phyloP scores from a whole-genome alignment of 345 rosid genomes.

The Gossypium herbaceum region DNA sequence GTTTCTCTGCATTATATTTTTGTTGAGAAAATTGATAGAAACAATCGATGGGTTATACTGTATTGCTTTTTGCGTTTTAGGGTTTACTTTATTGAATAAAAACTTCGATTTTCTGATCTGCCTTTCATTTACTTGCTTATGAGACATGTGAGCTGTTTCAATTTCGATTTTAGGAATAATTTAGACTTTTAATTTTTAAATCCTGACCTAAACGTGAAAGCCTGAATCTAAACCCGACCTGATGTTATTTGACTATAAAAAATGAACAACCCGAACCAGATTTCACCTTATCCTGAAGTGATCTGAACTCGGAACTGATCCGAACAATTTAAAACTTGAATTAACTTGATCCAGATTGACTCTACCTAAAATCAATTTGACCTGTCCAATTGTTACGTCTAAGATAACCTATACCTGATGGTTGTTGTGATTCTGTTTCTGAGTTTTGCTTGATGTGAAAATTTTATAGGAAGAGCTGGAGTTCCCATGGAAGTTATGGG shows the following conservation, averaged over 20 bases:
- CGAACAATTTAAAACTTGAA: too few relatives aligned
- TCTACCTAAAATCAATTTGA: too few relatives aligned
- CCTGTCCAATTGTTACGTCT: too few relatives aligned
- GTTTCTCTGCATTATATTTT: slow-evolving; percentile 13
- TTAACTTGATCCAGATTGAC: too few relatives aligned
- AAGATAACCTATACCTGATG: neutral
- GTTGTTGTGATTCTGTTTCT: slow-evolving; percentile 4
- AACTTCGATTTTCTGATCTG: neutral
- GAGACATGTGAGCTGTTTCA: neutral
- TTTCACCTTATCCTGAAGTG: too few relatives aligned
- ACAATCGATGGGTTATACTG: neutral
- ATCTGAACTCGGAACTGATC: too few relatives aligned
- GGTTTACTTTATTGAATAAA: neutral
- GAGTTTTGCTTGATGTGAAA: slow-evolving; percentile 1
- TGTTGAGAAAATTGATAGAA: neutral
- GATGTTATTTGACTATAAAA: too few relatives aligned
- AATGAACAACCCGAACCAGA: too few relatives aligned
- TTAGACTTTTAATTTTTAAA: too few relatives aligned
- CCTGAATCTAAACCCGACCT: too few relatives aligned
- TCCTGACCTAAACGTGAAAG: too few relatives aligned
- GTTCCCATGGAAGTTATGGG: slow-evolving; percentile 99
- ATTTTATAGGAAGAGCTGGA: slow-evolving; percentile 80
- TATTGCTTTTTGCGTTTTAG: neutral
- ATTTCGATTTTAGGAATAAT: neutral
- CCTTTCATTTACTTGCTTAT: neutral